Percentiles rank a stretch among this genome's conserved stretches.
phyloP scores from a whole-genome alignment of 1,284 basidiomycete species.

The Ganoderma resinaceum region DNA sequence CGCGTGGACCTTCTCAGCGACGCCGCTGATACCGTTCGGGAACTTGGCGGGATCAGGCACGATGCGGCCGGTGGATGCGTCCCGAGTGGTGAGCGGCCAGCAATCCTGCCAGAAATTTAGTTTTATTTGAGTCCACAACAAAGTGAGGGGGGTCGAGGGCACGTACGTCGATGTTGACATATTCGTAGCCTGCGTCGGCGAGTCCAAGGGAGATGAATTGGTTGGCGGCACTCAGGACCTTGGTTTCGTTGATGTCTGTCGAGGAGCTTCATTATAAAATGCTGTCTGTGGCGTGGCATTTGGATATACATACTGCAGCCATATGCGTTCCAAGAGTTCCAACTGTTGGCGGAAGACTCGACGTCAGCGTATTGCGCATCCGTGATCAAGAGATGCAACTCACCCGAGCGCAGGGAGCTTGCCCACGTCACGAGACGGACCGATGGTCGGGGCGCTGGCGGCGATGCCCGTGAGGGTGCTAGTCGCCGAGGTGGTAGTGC shows the following conservation, averaged over 20 bases:
- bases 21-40: conserved; percentile 55
- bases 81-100: conserved; percentile 53
- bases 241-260: conserved; percentile 52
- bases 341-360: conserved; percentile 42
- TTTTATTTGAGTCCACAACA: neutral
- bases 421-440: conserved; percentile 42
- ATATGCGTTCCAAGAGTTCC: conserved; percentile 65
- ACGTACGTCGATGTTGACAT: conserved; percentile 60
- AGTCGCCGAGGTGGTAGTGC: conserved; percentile 15
- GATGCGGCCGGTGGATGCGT: conserved; percentile 49
- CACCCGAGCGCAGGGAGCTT: conserved; percentile 47
- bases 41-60: conserved; percentile 60
- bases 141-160: neutral
- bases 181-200: conserved; percentile 57
- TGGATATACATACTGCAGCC: conserved; percentile 44
- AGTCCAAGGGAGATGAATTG: conserved; percentile 55
- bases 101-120: conserved; percentile 50
- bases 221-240: conserved; percentile 55
- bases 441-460: conserved; percentile 38
- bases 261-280: conserved; percentile 9
- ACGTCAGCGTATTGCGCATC: neutral
- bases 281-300: neutral
- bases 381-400: neutral
- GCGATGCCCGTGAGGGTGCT: conserved; percentile 24
- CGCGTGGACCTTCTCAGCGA: conserved; percentile 53